A percentile compares a stretch with the other conserved stretches of the same genome.
phyloP scores from a whole-genome alignment of 2,329 filamentous ascomycete genomes.

The Stachybotrys chartarum region DNA sequence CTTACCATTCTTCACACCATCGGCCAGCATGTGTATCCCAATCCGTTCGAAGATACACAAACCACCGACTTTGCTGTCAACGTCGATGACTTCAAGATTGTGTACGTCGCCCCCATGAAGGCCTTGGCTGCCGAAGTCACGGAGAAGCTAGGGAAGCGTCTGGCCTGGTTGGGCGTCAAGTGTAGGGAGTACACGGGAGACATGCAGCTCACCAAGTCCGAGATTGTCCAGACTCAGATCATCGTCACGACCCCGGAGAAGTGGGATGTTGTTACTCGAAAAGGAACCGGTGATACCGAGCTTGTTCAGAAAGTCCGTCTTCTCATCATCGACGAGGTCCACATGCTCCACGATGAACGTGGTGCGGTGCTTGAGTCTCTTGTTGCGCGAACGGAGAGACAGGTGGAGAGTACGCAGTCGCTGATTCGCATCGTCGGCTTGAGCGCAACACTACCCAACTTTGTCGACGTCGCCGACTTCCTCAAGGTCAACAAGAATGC shows the following conservation, averaged over 20 bases:
- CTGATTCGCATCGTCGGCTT: slow-evolving; percentile 93
- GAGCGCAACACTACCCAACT: slow-evolving; percentile 93
- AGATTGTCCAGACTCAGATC: slow-evolving; percentile 93
- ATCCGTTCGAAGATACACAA: slow-evolving; percentile 65
- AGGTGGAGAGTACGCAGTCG: slow-evolving; percentile 96
- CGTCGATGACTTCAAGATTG: slow-evolving; percentile 89
- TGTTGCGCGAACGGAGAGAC: slow-evolving; percentile 87
- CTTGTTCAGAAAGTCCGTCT: slow-evolving; percentile 94
- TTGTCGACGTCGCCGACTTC: slow-evolving; percentile 93
- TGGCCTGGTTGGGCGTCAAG: slow-evolving; percentile 88
- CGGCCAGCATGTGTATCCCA: slow-evolving; percentile 75
- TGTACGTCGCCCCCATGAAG: slow-evolving; percentile 99
- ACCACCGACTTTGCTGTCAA: slow-evolving; percentile 77
- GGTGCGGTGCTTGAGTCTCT: slow-evolving; percentile 94
- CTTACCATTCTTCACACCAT: slow-evolving; percentile 88
- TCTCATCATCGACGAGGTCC: slow-evolving; percentile 96
- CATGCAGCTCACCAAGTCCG: slow-evolving; percentile 96
- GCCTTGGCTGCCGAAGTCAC: slow-evolving; percentile 94
- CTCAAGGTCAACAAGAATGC: slow-evolving; percentile 90
- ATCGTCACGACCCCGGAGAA: slow-evolving; percentile 99
- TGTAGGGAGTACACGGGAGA: slow-evolving; percentile 94
- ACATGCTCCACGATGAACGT: slow-evolving; percentile 98
- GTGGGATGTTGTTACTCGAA: slow-evolving; percentile 97
- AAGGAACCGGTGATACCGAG: slow-evolving; percentile 94
- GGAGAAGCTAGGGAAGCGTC: slow-evolving; percentile 82